Evolutionary conservation across 2,329 filamentous ascomycete genomes (phyloP), one percentile per base, ranked within the genome.

Genomic region (Hymenoscyphus albidus): DNA sequence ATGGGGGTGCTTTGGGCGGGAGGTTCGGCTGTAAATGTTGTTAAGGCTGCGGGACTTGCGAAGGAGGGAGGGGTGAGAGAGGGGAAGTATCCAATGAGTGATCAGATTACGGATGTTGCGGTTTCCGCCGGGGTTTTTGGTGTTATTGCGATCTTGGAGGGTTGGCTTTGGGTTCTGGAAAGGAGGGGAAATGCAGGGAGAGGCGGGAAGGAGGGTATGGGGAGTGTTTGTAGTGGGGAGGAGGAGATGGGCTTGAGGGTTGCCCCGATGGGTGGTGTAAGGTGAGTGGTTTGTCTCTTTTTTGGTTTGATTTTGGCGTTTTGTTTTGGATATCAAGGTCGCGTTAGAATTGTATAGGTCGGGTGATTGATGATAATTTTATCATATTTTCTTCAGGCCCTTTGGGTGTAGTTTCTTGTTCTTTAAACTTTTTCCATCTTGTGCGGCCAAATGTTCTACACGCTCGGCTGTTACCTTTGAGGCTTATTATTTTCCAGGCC

Each of bases 51-150:
- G 42, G 74, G 71, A 35, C 65, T 77, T 39, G 58, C 48, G 5
- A 73, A 72, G 2, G 74, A 76, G 56, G 75, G 70, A 3, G 57
- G 67, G n/a, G 65, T 60, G 14, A 67, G 72, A 48, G 74, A 73
- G 51, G 71, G 70, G 10, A 75, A 72, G 62, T 77, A 77, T 58
- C 75, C 75, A 1, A 57, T 74, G 2, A 67, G 66, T 13, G 75
- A 77, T 61, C 71, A 77, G 59, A 65, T 77, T 38, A 73, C 68
- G 31, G 75, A 77, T 68, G 70, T 74, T 1, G 70, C 67, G 0
- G 75, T 77, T 13, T 74, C 77, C 70, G 72, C 75, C 12, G 76
- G 75, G 0, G 69, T 77, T 2, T 76, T 75, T 69, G 70, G 69
- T 38, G 70, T 71, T 7, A 62, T 77, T 57, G 69, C 61, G 13